phyloP scores from a whole-genome alignment of 331 rosid genomes.

The Acacia concinna region DNA sequence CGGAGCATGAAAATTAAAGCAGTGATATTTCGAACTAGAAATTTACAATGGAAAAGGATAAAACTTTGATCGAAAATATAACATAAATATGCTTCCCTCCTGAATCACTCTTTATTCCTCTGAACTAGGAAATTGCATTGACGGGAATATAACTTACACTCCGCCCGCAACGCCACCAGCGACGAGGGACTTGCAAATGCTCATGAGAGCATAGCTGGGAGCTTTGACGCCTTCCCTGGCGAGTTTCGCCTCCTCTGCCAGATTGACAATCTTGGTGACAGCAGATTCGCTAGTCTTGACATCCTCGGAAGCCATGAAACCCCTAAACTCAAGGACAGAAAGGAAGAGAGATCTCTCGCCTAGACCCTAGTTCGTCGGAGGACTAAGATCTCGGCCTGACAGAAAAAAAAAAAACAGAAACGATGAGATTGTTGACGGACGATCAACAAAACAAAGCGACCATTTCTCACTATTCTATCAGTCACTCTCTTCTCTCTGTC shows the following conservation, averaged over 20 bases:
- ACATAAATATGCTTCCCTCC: neutral
- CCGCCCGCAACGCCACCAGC: slow-evolving; percentile 99
- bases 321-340: slow-evolving; percentile 29
- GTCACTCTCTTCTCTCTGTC: neutral
- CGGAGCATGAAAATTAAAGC: slow-evolving; percentile 18
- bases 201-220: slow-evolving; percentile 64
- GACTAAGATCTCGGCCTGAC: slow-evolving; percentile 43
- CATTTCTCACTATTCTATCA: neutral
- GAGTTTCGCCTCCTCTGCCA: slow-evolving; percentile 94
- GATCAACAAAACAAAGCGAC: slow-evolving; percentile 30
- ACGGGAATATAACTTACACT: slow-evolving; percentile 71
- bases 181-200: slow-evolving; percentile 84
- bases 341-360: slow-evolving; percentile 22
- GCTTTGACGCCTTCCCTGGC: slow-evolving; percentile 88
- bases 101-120: neutral
- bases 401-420: neutral
- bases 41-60: neutral
- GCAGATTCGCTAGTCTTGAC: slow-evolving; percentile 86
- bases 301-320: slow-evolving; percentile 90
- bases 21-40: neutral
- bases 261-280: slow-evolving; percentile 77
- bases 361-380: slow-evolving; percentile 36
- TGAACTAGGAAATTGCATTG: neutral
- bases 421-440: slow-evolving; percentile 14
- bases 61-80: neutral